phyloP scores from a whole-genome alignment of 768 basidiomycete species.

The Trametes cubensis region DNA sequence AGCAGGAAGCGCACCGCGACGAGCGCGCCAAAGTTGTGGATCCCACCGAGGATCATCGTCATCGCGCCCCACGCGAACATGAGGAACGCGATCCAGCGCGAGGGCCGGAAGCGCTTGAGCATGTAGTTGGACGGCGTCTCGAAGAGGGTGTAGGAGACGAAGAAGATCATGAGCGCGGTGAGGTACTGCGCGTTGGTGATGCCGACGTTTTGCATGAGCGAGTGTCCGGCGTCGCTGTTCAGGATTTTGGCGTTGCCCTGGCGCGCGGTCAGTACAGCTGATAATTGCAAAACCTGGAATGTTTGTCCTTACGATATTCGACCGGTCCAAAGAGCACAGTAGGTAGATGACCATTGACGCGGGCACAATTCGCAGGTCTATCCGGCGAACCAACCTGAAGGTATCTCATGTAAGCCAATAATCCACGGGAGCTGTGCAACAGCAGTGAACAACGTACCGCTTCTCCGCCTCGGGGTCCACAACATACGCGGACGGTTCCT shows the following conservation, averaged over 20 bases:
- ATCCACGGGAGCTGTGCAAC: too few relatives aligned
- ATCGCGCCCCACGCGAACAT: slow-evolving; percentile 45
- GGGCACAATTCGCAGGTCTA: slow-evolving; percentile 40
- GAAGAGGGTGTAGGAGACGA: slow-evolving; percentile 44
- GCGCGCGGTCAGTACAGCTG: not conserved
- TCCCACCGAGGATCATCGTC: slow-evolving; percentile 41
- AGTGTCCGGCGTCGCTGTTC: slow-evolving; percentile 37
- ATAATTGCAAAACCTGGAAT: not conserved
- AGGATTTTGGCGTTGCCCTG: slow-evolving; percentile 40
- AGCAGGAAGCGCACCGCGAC: slow-evolving; percentile 42
- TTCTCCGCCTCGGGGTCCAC: not conserved
- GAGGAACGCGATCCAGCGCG: slow-evolving; percentile 43
- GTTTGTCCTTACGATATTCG: slow-evolving; percentile 20
- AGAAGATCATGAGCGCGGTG: slow-evolving; percentile 43
- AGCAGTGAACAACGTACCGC: not conserved
- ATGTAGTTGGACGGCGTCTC: slow-evolving; percentile 46
- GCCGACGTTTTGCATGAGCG: slow-evolving; percentile 33
- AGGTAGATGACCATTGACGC: slow-evolving; percentile 41
- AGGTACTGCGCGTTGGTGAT: slow-evolving; percentile 38
- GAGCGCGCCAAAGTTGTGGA: slow-evolving; percentile 42
- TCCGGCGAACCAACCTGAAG: slow-evolving; percentile 25
- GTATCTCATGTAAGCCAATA: too few relatives aligned
- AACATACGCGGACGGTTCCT: not conserved
- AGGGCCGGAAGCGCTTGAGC: slow-evolving; percentile 42
- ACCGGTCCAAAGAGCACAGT: slow-evolving; percentile 33